Evolutionary conservation across 176 grass and related monocot species (phyloP).

Genomic region (Rhynchospora breviuscula): DNA sequence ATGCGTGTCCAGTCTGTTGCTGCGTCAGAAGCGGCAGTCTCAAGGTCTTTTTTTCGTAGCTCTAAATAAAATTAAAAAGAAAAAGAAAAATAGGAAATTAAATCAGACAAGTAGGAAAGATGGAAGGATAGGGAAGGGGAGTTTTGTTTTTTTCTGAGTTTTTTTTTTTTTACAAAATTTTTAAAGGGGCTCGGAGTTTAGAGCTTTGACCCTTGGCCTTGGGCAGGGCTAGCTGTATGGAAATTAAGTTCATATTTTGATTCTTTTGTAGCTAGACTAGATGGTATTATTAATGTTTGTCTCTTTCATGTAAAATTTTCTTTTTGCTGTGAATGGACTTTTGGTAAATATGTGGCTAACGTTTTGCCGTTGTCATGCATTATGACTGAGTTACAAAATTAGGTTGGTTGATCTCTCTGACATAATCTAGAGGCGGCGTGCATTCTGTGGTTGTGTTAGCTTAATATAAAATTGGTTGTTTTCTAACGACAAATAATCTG

Average conservation of each 20-base stretch:
- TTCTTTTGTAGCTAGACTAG: conserved; percentile 21
- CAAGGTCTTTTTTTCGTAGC: conserved; percentile 51
- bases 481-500: not conserved
- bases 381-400: no score
- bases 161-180: not conserved
- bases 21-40: conserved; percentile 70
- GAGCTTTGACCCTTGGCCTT: conserved; percentile 6
- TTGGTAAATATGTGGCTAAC: not conserved
- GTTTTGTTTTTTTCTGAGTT: not conserved
- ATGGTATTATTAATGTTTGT: not conserved
- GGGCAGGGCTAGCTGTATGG: not conserved
- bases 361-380: not conserved
- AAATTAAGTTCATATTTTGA: conserved; percentile 29
- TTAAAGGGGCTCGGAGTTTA: not conserved
- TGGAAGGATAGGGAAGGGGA: not conserved
- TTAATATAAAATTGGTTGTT: not conserved
- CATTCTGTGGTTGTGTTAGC: not conserved
- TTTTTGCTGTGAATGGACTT: conserved; percentile 26
- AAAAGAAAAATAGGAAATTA: not conserved
- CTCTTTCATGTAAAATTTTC: not conserved
- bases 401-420: not conserved
- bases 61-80: not conserved
- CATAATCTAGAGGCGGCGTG: not conserved
- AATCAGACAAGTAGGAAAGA: not conserved
- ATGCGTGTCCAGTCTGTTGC: conserved; percentile 68